These are phyloP conservation scores for Dysphania ambrosioides DNA, from an alignment of 148 eudicot species.

Conservation along the genomic window DNA sequence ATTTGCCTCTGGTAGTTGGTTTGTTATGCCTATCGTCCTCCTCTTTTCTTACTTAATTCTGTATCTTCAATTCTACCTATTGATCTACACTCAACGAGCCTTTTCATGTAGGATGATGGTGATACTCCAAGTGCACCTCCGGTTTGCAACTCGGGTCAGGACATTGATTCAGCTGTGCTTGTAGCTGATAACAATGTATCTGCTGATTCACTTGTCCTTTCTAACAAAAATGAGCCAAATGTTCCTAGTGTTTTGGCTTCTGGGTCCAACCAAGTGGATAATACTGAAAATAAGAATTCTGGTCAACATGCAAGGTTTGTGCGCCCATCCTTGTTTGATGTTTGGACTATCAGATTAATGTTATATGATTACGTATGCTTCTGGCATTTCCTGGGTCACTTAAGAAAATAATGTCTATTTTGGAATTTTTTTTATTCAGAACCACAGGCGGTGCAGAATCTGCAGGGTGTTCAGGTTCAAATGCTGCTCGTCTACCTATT, in stretches of 20 bases:
- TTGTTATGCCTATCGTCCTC: not conserved
- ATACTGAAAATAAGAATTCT: slow-evolving; percentile 23
- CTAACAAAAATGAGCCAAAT: slow-evolving; percentile 22
- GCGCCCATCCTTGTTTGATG: slow-evolving; percentile 1
- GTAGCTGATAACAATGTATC: slow-evolving; percentile 21
- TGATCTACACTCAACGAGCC: not conserved
- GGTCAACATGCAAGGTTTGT: slow-evolving; percentile 50
- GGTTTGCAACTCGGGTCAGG: slow-evolving; percentile 41
- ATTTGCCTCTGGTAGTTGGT: not conserved
- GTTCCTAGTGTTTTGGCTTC: slow-evolving; percentile 20
- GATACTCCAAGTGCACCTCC: slow-evolving; percentile 90
- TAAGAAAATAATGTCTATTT: not conserved
- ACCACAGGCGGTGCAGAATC: slow-evolving; percentile 45
- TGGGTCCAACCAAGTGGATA: slow-evolving; percentile 27
- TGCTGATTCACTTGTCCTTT: slow-evolving; percentile 27
- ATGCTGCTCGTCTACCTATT: slow-evolving; percentile 76
- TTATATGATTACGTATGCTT: slow-evolving; percentile 16
- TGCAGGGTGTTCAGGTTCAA: slow-evolving; percentile 54
- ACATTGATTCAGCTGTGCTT: slow-evolving; percentile 30
- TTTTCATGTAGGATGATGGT: slow-evolving; percentile 34
- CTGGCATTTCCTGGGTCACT: slow-evolving; percentile 4
- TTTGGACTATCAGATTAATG: slow-evolving; percentile 33
- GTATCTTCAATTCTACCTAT: not conserved
- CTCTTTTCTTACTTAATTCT: not conserved
- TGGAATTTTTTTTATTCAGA: slow-evolving; percentile 37